Conservation (phyloP, 805 yeast genomes). For the Scheffersomyces ergatensis region DNA sequence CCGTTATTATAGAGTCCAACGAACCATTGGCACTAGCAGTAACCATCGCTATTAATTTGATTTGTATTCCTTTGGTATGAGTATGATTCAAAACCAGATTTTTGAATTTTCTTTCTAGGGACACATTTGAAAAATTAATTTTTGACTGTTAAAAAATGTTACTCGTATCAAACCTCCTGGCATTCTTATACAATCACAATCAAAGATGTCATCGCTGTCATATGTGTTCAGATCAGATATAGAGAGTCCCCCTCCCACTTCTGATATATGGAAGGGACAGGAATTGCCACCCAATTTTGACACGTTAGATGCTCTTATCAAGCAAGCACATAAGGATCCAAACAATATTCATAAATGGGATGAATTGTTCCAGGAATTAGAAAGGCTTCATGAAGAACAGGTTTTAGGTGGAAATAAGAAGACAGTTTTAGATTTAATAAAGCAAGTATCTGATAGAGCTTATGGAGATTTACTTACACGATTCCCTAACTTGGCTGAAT, state of each 20-base stretch:
- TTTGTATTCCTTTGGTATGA: too few relatives aligned
- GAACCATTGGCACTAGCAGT: too few relatives aligned
- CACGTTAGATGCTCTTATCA: not conserved
- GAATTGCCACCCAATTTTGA: not conserved
- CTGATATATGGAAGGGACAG: not conserved
- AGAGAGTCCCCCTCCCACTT: not conserved
- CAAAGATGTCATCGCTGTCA: not conserved
- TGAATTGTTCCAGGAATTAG: constrained; percentile 26
- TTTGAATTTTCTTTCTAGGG: too few relatives aligned
- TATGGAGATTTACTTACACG: constrained; percentile 40
- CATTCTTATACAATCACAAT: too few relatives aligned
- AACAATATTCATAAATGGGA: constrained; percentile 41
- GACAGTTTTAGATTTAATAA: constrained; percentile 14
- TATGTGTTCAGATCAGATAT: not conserved
- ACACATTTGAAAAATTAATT: too few relatives aligned
- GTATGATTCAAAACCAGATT: too few relatives aligned
- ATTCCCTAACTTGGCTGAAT: constrained; percentile 57
- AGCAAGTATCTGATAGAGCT: constrained; percentile 9
- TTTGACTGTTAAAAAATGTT: too few relatives aligned
- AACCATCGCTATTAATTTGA: too few relatives aligned
- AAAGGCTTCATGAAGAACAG: constrained; percentile 16
- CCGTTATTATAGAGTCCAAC: not conserved
- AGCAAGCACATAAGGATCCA: constrained; percentile 13
- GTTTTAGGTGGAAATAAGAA: constrained; percentile 6
- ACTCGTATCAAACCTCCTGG: too few relatives aligned